Conservation (phyloP, 805 yeast species). For the Ogataea paraovalis region DNA sequence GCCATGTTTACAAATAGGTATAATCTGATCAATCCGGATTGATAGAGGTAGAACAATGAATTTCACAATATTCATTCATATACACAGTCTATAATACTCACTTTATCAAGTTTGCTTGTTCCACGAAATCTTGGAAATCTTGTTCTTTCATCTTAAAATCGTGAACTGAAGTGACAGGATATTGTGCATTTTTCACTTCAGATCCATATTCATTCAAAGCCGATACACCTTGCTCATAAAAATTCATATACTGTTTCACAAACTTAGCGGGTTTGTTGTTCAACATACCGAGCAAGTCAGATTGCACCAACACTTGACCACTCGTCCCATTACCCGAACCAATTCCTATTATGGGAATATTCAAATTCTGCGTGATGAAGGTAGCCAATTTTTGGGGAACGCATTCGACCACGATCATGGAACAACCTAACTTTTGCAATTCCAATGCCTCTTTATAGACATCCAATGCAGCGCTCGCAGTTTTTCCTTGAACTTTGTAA, state of each 20-base stretch:
- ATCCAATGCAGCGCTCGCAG: slow-evolving; percentile 48
- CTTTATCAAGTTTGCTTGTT: slow-evolving; percentile 19
- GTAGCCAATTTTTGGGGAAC: slow-evolving; percentile 72
- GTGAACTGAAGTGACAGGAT: slow-evolving; percentile 61
- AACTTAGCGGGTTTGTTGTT: slow-evolving; percentile 62
- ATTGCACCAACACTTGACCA: slow-evolving; percentile 88
- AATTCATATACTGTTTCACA: slow-evolving; percentile 63
- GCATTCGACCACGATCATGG: slow-evolving; percentile 76
- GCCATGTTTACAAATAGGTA: slow-evolving; percentile 14
- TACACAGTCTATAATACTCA: background rate
- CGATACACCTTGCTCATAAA: slow-evolving; percentile 42
- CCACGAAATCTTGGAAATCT: slow-evolving; percentile 43
- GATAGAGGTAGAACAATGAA: background rate
- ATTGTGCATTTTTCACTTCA: slow-evolving; percentile 53
- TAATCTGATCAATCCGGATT: background rate
- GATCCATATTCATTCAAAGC: slow-evolving; percentile 51
- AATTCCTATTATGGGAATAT: slow-evolving; percentile 87
- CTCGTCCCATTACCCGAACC: slow-evolving; percentile 86
- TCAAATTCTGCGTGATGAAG: slow-evolving; percentile 53
- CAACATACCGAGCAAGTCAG: slow-evolving; percentile 77
- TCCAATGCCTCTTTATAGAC: slow-evolving; percentile 65
- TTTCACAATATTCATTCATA: background rate
- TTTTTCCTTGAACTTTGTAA: slow-evolving; percentile 78
- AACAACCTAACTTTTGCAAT: slow-evolving; percentile 73
- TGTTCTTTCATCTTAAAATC: slow-evolving; percentile 68